These are phyloP conservation scores for Orychophragmus violaceus DNA, from an alignment of 345 rosid genomes.

Conservation along the genomic window DNA sequence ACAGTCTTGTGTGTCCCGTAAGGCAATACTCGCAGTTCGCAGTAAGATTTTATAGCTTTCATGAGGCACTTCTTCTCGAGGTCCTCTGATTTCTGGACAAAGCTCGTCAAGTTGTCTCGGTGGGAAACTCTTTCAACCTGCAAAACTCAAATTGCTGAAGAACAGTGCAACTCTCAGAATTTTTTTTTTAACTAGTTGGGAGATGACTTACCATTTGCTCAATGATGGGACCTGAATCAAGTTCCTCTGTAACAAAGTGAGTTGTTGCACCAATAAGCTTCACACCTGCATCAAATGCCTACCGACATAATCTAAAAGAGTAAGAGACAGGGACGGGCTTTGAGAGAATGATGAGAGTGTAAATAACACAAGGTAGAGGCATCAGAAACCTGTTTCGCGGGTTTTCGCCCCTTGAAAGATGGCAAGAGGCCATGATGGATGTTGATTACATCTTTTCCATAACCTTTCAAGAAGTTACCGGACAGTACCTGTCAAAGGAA, in stretches of 20 bases:
- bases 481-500: conserved; percentile 56
- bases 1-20: conserved; percentile 65
- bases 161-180: conserved; percentile 19
- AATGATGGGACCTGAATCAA: conserved; percentile 92
- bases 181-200: neutral
- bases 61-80: conserved; percentile 89
- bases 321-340: conserved; percentile 8
- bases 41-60: conserved; percentile 72
- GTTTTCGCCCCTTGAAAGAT: conserved; percentile 85
- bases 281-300: conserved; percentile 98
- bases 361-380: neutral
- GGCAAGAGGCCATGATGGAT: conserved; percentile 99
- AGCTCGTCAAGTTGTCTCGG: conserved; percentile 72
- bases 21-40: conserved; percentile 81
- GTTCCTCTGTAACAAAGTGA: conserved; percentile 95
- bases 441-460: conserved; percentile 89
- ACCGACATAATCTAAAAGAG: conserved; percentile 38
- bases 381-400: conserved; percentile 69
- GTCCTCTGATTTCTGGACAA: conserved; percentile 82
- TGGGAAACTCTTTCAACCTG: conserved; percentile 97
- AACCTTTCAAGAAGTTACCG: conserved; percentile 54
- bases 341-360: neutral
- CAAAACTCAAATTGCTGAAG: conserved; percentile 16
- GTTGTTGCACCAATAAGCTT: conserved; percentile 92
- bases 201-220: conserved; percentile 77